Base-by-base conservation (phyloP, 2,329 filamentous ascomycete genomes). In the Fusarium sacchari region DNA sequence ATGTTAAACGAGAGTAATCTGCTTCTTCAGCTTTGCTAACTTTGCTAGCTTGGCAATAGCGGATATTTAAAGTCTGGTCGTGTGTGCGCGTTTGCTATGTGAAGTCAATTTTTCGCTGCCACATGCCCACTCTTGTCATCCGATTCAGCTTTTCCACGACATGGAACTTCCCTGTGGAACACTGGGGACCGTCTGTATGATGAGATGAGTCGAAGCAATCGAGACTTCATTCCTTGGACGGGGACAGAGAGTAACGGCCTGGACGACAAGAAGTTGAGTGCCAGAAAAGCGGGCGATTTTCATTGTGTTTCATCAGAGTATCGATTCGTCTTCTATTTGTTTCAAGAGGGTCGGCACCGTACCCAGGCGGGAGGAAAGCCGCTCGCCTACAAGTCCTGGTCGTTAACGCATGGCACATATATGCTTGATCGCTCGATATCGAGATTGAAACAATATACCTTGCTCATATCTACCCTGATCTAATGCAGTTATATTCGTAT, bases 371-470 rank as follows among this genome's bases (percentile, higher is more conserved):
- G 58, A 49, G 28, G 20, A 30, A 34, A 64, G 37, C 47, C 28
- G n/a, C n/a, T 47, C 47, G 52, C 32, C 47, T 50, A 59, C 26
- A 10, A 14, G 40, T 49, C 44, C 39, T 11, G 17, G 50, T 20
- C 26, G 18, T 53, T 69, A 69, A 59, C 22, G 17, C 65, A 64
- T 47, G 37, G 43, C 46, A n/a, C 20, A 49, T 53, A 65, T 59
- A 53, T 32, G 37, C 22, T 40, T 53, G 37, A 59, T 69, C 65
- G 52, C 59, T 69, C 43, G 36, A 69, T 44, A 69, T 42, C 39
- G 36, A 56, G 65, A 69, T 69, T 62, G 60, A 69, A 69, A 59
- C 52, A 70, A 56, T 28, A 71, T 52, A 44, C 55, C 56, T 59
- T 49, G 30, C 42, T 36, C 20, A 36, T 49, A 67, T 58, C 40